These are phyloP conservation scores for Marchantia paleacea DNA, from an alignment of 225 moss, liverwort and hornwort genomes.

Conservation along the genomic window DNA sequence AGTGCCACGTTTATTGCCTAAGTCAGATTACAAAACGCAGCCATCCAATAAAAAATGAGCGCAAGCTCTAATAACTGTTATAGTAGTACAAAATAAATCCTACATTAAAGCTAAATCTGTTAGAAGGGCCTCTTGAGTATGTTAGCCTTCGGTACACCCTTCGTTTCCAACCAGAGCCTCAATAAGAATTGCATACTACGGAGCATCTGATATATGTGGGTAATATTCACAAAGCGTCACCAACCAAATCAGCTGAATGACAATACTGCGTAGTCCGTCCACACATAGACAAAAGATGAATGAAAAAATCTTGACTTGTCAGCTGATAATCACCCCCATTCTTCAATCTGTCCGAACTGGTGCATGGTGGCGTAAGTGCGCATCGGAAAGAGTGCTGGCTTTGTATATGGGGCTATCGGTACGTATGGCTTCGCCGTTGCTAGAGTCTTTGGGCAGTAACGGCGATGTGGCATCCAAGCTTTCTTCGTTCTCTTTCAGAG, in stretches of 20 bases:
- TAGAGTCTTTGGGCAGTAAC: constrained; percentile 41
- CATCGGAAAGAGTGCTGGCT: constrained; percentile 49
- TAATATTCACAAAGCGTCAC: constrained; percentile 4
- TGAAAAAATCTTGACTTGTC: neutral
- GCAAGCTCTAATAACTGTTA: neutral
- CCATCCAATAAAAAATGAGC: neutral
- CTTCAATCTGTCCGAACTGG: constrained; percentile 37
- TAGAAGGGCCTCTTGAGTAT: neutral
- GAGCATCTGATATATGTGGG: neutral
- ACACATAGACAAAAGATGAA: neutral
- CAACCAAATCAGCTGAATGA: neutral
- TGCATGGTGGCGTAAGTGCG: constrained; percentile 63
- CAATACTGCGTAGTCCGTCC: neutral
- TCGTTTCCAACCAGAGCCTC: neutral
- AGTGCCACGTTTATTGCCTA: no score
- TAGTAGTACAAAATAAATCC: neutral
- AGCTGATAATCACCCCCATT: neutral
- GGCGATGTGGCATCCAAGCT: constrained; percentile 41
- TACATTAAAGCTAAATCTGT: neutral
- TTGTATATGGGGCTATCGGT: constrained; percentile 58
- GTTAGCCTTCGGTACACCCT: neutral
- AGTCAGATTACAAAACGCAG: neutral
- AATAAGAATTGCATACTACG: neutral
- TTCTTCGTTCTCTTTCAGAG: constrained; percentile 25
- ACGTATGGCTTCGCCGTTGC: constrained; percentile 37